Evolutionary conservation across 257 asterid species (phyloP).

Genomic region (Ilex asprella): DNA sequence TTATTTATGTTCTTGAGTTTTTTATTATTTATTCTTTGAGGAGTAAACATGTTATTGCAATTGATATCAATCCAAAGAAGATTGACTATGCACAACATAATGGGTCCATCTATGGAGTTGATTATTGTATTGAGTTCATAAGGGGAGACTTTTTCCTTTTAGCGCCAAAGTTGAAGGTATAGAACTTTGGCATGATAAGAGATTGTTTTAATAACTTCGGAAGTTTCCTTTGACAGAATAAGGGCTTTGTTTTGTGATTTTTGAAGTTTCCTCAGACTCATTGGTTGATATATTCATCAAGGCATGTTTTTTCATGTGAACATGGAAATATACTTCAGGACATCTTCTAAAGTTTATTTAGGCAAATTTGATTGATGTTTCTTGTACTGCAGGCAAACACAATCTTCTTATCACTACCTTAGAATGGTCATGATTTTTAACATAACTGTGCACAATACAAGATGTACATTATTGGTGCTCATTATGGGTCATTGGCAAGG

Average conservation of each 20-base stretch:
- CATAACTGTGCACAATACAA: too few species aligned
- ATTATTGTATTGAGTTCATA: conserved; percentile 69
- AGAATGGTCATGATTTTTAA: conserved; percentile 76
- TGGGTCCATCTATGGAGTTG: conserved; percentile 77
- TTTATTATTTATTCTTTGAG: conserved; percentile 31
- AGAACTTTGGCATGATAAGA: not conserved
- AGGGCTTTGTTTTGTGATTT: too few species aligned
- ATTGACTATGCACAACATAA: conserved; percentile 70
- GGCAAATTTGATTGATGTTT: not conserved
- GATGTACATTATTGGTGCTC: too few species aligned
- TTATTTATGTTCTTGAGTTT: not conserved
- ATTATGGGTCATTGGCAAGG: too few species aligned
- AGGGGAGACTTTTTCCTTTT: conserved; percentile 64
- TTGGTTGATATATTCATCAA: too few species aligned
- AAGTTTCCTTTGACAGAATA: too few species aligned
- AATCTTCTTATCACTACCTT: conserved; percentile 90
- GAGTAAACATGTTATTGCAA: conserved; percentile 78
- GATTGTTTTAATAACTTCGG: too few species aligned
- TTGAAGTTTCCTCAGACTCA: too few species aligned
- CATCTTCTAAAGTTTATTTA: not conserved
- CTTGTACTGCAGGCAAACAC: conserved; percentile 55
- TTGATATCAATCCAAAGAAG: conserved; percentile 80
- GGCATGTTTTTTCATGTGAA: too few species aligned
- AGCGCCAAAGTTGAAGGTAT: conserved; percentile 72
- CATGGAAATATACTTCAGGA: not conserved